Evolutionary conservation across 1,284 basidiomycete species (phyloP), one percentile per base, ranked within the genome.

Genomic region (Coniferiporia sulphurascens): DNA sequence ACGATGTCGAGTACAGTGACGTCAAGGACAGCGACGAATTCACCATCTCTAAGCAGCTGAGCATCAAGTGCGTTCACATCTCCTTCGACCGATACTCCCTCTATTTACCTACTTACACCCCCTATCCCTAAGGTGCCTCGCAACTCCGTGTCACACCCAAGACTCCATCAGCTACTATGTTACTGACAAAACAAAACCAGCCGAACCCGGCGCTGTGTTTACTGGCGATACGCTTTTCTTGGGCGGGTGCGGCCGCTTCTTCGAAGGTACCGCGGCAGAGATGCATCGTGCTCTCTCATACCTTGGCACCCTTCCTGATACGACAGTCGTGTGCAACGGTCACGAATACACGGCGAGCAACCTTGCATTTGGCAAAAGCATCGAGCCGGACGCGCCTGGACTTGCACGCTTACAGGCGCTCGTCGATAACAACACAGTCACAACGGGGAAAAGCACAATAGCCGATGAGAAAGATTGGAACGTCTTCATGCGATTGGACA

Each of bases 141-240:
- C 91, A 12, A 99, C 95, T 0, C 96, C 95, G 0, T 97, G 95
- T 73, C 96, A 98, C 72, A 98, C 96, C 1, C 92, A 93, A 70
- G 96, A 98, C 73, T 96, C 93, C 46, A 95, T 96, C 69, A 96
- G 92, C 75, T 98, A 87, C 77, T 83, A 89, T 71, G 80, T 89
- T 58, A 89, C 89, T 44, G 78, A 81, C 74, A 65, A 70, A 66
- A 52, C 68, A 13, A 72, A 80, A 59, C 62, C 72, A 38, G 65
- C 76, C 41, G 84, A 84, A 64, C 82, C 85, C 0, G 84, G 86
- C 46, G 90, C 80, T 13, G 93, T 98, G 21, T 97, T 99, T 73
- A 98, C 96, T 0, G 94, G 95, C 13, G 96, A 99, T 71, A 98
- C 96, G 0, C 85, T 99, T 53, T 98, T 99, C 78, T 83, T 93